Base-by-base conservation (phyloP, 768 basidiomycete genomes). In the Xerocomus spinulosus region DNA sequence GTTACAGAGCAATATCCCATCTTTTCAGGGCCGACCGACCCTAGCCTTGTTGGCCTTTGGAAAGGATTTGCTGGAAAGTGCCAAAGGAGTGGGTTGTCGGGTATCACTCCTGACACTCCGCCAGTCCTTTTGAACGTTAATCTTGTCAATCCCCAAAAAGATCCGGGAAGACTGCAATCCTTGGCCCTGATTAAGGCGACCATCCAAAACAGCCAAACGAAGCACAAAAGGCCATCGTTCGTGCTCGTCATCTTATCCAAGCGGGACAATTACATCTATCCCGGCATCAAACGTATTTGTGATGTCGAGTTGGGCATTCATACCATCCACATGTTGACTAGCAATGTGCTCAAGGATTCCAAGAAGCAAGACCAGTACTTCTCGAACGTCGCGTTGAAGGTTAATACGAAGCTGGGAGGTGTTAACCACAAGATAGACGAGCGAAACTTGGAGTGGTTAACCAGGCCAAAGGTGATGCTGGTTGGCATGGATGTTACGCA, bases 401-500 rank as follows among this genome's bases (percentile, higher is more conserved):
- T 88, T 8, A 92, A 92, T 56, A 81, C 81, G 28, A 92, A 92
- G 65, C 79, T 91, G 1, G 87, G 87, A 5, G 90, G 90, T 0
- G 69, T 84, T 18, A 92, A 92, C 54, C 90, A 92, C 64, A 77
- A 78, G 78, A 68, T 90, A 9, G 82, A 83, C 28, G 61, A 70
- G 0, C 56, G 49, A 2, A 76, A 79, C 1, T 79, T 83, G 75
- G 56, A 51, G 30, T 91, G 87, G 87, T 67, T 91, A 39, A 78
- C 63, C 1, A 77, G 77, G 63, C 73, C 74, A 54, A 75, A 75
- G 44, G 91, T 89, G 9, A 92, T 92, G 84, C 68, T 92, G 59
- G 82, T 92, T 3, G 90, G 90, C 0, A 87, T 89, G 53, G 88
- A 92, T 58, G 87, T 89, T 0, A 91, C 87, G 0, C 88, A 92